phyloP scores from a whole-genome alignment of 164 flowering plant genomes.

The Magnolia changhungtana region DNA sequence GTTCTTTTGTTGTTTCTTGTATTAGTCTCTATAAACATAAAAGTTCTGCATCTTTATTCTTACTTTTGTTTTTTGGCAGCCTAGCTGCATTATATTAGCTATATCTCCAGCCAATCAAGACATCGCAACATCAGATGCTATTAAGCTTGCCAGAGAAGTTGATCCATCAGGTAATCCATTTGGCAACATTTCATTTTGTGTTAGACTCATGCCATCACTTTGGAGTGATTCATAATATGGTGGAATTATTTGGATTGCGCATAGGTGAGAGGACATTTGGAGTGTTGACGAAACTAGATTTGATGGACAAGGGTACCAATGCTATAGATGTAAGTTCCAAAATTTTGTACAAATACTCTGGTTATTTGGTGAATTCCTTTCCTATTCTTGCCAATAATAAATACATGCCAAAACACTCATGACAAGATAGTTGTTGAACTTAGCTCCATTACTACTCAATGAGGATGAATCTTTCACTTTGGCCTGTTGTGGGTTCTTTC shows the following conservation, averaged over 20 bases:
- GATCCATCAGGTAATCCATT: conserved; percentile 51
- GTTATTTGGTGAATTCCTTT: too few relatives aligned
- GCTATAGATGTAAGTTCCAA: conserved; percentile 59
- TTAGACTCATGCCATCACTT: not conserved
- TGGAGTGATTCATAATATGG: not conserved
- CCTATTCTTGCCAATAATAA: not conserved
- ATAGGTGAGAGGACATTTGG: conserved; percentile 74
- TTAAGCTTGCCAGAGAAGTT: conserved; percentile 69
- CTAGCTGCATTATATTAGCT: conserved; percentile 59
- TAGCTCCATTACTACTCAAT: not conserved
- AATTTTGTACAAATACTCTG: not conserved
- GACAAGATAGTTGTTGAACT: not conserved
- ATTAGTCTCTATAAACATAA: not conserved
- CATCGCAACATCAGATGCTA: conserved; percentile 73
- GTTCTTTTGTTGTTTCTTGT: not conserved
- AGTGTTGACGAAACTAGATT: conserved; percentile 68
- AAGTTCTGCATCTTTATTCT: not conserved
- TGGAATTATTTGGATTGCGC: not conserved
- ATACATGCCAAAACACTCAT: not conserved
- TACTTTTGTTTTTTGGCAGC: conserved; percentile 32
- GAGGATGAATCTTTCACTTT: not conserved
- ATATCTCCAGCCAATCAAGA: conserved; percentile 78
- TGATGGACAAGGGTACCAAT: conserved; percentile 75
- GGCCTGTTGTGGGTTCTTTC: not conserved
- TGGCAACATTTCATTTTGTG: not conserved